Evolutionary conservation across 371 early-diverging fungal species (phyloP).

Genomic region (Blakeslea trispora): DNA sequence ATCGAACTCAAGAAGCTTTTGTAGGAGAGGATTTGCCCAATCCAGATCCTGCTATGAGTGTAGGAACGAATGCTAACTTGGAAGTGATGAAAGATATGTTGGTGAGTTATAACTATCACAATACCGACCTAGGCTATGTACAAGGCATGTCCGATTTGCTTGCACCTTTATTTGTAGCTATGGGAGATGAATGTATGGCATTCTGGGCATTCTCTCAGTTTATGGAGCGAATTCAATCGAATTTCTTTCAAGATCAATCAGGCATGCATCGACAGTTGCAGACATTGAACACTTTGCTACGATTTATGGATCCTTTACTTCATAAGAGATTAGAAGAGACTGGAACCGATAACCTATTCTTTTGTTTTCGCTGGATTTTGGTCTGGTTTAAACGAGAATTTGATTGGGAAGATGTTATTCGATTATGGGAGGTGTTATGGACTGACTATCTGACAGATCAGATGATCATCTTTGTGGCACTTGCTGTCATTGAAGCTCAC

Average conservation of each 20-base stretch:
- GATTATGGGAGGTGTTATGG: conserved; percentile 92
- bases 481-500: conserved; percentile 86
- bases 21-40: conserved; percentile 66
- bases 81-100: conserved; percentile 87
- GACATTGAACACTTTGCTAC: conserved; percentile 73
- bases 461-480: conserved; percentile 87
- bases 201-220: conserved; percentile 92
- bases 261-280: conserved; percentile 89
- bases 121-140: conserved; percentile 77
- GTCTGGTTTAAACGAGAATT: conserved; percentile 96
- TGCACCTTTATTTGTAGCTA: conserved; percentile 84
- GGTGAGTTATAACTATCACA: conserved; percentile 85
- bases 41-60: conserved; percentile 56
- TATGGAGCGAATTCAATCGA: conserved; percentile 85
- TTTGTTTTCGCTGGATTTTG: conserved; percentile 95
- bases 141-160: conserved; percentile 97
- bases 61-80: conserved; percentile 70
- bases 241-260: conserved; percentile 83
- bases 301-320: conserved; percentile 80
- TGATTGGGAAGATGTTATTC: conserved; percentile 77
- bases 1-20: conserved; percentile 80
- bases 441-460: conserved; percentile 78
- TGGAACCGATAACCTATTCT: conserved; percentile 85
- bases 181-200: conserved; percentile 86
- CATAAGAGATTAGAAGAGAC: conserved; percentile 76